phyloP scores from a whole-genome alignment of 306 rosid species.

The Cicer arietinum region DNA sequence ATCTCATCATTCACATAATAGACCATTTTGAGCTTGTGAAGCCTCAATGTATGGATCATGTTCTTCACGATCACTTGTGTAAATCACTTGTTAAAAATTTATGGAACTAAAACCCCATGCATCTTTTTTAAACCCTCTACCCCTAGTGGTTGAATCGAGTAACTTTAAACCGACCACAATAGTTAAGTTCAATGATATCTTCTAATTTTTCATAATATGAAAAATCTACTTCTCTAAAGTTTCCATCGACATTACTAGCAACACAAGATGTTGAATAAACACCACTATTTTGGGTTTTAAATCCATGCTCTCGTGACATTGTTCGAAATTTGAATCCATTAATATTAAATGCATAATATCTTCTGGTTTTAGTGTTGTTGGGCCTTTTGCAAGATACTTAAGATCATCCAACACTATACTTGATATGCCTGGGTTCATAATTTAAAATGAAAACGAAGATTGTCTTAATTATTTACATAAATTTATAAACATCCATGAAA shows the following conservation, averaged over 20 bases:
- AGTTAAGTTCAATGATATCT: not conserved
- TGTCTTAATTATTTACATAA: not conserved
- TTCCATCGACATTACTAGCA: not conserved
- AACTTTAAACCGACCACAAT: not conserved
- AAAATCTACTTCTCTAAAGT: not conserved
- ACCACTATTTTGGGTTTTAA: too few relatives aligned
- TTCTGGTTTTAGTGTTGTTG: not conserved
- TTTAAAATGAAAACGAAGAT: not conserved
- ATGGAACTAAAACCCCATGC: not conserved
- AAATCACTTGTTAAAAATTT: not conserved
- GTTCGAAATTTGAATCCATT: not conserved
- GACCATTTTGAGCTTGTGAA: constrained; percentile 4
- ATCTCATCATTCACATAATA: constrained; percentile 13
- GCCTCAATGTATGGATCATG: constrained; percentile 17
- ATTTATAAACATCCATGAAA: not conserved
- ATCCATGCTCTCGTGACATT: too few relatives aligned
- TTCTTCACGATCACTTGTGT: not conserved
- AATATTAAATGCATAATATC: too few relatives aligned
- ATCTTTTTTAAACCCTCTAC: not conserved
- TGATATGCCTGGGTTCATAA: not conserved
- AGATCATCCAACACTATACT: not conserved
- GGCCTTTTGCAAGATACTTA: not conserved
- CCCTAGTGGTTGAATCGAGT: not conserved
- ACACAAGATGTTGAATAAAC: not conserved
- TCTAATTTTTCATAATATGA: not conserved